Evolutionary conservation across 371 early-diverging fungal genomes (phyloP), one percentile per base, ranked within the genome.

Genomic region (Umbelopsis sp.): DNA sequence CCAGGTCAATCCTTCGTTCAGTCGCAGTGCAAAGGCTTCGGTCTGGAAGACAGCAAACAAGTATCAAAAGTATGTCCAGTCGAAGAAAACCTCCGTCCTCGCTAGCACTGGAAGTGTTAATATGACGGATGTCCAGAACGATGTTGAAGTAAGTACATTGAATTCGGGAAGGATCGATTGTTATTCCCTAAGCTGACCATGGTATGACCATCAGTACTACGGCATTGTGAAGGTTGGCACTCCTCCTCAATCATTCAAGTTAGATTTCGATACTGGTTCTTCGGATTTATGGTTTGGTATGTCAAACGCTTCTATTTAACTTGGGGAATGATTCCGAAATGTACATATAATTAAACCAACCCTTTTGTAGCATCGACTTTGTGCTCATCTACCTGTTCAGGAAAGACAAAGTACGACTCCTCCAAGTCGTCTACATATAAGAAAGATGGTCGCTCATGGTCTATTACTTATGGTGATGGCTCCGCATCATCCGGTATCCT

Each of bases 261-360:
- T 95, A 38, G 90, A 96, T 53, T 90, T 94, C 67, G 96, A 96
- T 77, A 95, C 96, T 12, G 96, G 94, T 24, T 92, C 93, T 50
- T 83, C 88, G 46, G 80, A 80, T 67, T 51, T 77, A 20, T 80
- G 77, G 77, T 65, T 74, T 66, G 73, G 67, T 53, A 64, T 57
- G 57, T 57, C 5, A 48, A 7, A 48, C 8, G 7, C 1, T 48
- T 48, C 6, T n/a, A 18, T n/a, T 48, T 48, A n/a, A 48, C 1
- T 48, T n/a, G 48, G 48, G 6, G 48, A 48, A n/a, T 48, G 48
- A n/a, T 1, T 41, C 41, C 41, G 0, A 41, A 41, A 48, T 48
- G 18, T n/a, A 57, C 35, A 11, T 32, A 57, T 35, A 38, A 7
- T 16, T 48, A 18, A 48, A 16, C 48, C 29, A 57, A 29, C 12